phyloP scores from a whole-genome alignment of 1,284 basidiomycete species.

The Ganoderma lingzhi region DNA sequence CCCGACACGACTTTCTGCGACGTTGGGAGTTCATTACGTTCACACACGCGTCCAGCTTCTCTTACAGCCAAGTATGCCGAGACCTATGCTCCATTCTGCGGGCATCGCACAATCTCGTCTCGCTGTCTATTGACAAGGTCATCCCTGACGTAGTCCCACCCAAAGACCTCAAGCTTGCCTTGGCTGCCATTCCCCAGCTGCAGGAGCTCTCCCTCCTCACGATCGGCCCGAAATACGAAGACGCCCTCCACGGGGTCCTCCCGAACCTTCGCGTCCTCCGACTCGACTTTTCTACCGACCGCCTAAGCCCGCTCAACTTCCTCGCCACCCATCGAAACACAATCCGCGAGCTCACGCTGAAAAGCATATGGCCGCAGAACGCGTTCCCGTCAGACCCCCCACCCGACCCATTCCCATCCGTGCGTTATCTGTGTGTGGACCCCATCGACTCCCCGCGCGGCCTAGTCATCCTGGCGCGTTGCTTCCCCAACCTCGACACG shows the following conservation, averaged over 20 bases:
- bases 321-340: neutral
- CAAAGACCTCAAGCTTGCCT: neutral
- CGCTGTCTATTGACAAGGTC: neutral
- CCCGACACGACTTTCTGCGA: neutral
- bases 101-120: neutral
- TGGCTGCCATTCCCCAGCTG: neutral
- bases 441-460: neutral
- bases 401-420: neutral
- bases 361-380: neutral
- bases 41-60: neutral
- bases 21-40: neutral
- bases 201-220: neutral
- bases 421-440: neutral
- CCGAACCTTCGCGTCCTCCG: neutral
- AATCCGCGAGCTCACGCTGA: neutral
- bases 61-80: neutral
- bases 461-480: neutral
- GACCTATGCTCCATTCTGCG: neutral
- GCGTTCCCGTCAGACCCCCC: neutral
- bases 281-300: neutral
- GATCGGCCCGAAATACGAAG: neutral
- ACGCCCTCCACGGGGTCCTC: neutral
- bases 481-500: neutral
- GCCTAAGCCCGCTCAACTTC: neutral
- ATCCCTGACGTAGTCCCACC: neutral